phyloP scores from a whole-genome alignment of 139 green algal genomes.

The Volvox africanus region DNA sequence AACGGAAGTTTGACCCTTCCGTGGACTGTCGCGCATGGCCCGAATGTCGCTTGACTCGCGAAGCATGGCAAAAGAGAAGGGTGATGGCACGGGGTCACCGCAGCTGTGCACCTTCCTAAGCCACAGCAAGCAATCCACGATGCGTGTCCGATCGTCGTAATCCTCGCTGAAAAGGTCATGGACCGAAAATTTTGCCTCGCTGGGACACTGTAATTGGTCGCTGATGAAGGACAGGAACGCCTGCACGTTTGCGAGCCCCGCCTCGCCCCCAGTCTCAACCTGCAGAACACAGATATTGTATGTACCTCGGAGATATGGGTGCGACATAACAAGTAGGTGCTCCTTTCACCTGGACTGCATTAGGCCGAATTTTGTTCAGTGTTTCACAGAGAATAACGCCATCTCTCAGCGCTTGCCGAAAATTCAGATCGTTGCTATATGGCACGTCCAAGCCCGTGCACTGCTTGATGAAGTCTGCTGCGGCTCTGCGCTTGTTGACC shows the following conservation, averaged over 20 bases:
- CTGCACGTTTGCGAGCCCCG: slow-evolving; percentile 55
- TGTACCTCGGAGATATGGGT: background rate
- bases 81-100: background rate
- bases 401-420: slow-evolving; percentile 68
- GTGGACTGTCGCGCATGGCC: slow-evolving; percentile 31
- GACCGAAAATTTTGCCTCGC: slow-evolving; percentile 62
- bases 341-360: slow-evolving; percentile 4
- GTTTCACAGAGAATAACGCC: slow-evolving; percentile 76
- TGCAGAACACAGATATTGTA: background rate
- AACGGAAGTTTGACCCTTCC: background rate
- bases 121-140: slow-evolving; percentile 77
- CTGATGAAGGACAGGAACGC: slow-evolving; percentile 66
- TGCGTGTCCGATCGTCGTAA: slow-evolving; percentile 61
- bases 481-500: slow-evolving; percentile 44
- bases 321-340: background rate
- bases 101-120: slow-evolving; percentile 56
- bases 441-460: slow-evolving; percentile 62
- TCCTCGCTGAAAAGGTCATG: slow-evolving; percentile 68
- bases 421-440: slow-evolving; percentile 62
- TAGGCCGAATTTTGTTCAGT: slow-evolving; percentile 57
- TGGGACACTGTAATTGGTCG: slow-evolving; percentile 54
- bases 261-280: background rate
- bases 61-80: background rate
- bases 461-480: slow-evolving; percentile 67
- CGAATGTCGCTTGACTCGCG: slow-evolving; percentile 8